Base-by-base conservation (phyloP, 2,329 filamentous ascomycete genomes). In the Sclerotinia minor region DNA sequence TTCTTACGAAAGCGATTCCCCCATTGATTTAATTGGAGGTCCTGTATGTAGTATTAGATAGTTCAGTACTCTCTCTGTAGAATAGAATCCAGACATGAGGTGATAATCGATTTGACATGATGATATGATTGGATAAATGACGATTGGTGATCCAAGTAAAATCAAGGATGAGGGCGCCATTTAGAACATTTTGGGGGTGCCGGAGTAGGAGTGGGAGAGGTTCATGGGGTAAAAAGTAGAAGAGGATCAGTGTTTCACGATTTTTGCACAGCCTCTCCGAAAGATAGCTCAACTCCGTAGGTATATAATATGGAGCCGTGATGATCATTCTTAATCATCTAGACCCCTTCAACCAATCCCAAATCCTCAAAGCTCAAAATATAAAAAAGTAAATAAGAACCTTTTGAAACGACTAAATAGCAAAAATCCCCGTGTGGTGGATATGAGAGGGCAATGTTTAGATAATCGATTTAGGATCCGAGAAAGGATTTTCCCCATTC, bases 401-500 rank as follows among this genome's bases (percentile, higher is more conserved):
- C 11, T 44, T 38, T 6, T 66, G 64, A 60, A 66, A 66, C 53
- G 44, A 60, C 13, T 38, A 47, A n/a, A 54, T 47, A 32, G 13
- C 11, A 26, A 26, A 26, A 26, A 15, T 61, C 17, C 29, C 29
- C 11, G 58, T 24, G 0, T 35, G 15, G 32, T 45, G 15, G 32
- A 45, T 57, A 35, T 45, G 44, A 55, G n/a, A 44, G 41, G 35
- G 21, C 21, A 5, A 44, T 60, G 13, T 54, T 64, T 29, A 32
- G 35, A 26, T 52, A 54, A 53, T 64, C 47, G 41, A 59, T 66
- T 35, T 13, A 66, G 64, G 64, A 66, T 66, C 24, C 44, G 54
- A 59, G 64, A 66, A 60, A 66, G 64, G 64, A 65, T 65, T 59
- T n/a, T n/a, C n/a, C 29, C 29, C 29, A 29, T 29, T 38, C 41